A percentile compares a stretch with the other conserved stretches of the same genome.
These are phyloP conservation scores for Malania oleifera DNA, from an alignment of 164 flowering plant genomes.

Conservation along the genomic window DNA sequence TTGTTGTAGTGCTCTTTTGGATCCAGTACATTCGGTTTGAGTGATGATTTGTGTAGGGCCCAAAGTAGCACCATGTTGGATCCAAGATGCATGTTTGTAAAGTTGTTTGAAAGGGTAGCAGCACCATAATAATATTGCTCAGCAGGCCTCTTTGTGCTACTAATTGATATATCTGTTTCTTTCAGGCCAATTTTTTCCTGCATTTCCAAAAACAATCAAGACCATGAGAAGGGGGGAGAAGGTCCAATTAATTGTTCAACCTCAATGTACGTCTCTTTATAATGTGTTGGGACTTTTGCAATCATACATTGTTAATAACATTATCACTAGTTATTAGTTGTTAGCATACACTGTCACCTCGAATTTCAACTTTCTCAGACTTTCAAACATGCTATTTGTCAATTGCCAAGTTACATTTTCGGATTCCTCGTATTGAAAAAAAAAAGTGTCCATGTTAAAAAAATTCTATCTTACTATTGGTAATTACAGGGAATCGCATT, in stretches of 20 bases:
- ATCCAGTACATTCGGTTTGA: no score
- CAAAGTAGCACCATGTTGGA: no score
- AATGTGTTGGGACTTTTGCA: not conserved
- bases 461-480: no score
- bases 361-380: not conserved
- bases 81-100: no score
- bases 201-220: conserved; percentile 46
- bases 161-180: conserved; percentile 2
- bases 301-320: not conserved
- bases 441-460: no score
- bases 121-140: not conserved
- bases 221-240: conserved; percentile 68
- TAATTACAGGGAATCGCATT: no score
- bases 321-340: not conserved
- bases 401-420: not conserved
- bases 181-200: conserved; percentile 64
- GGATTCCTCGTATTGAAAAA: no score
- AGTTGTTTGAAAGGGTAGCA: no score
- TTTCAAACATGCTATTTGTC: not conserved
- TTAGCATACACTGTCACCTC: not conserved
- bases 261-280: conserved; percentile 50
- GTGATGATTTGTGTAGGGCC: no score
- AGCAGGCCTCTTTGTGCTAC: not conserved
- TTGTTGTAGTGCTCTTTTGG: no score
- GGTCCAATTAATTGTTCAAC: conserved; percentile 45